phyloP scores from a whole-genome alignment of 1,139 yeast genomes.

The Pichia sp. region DNA sequence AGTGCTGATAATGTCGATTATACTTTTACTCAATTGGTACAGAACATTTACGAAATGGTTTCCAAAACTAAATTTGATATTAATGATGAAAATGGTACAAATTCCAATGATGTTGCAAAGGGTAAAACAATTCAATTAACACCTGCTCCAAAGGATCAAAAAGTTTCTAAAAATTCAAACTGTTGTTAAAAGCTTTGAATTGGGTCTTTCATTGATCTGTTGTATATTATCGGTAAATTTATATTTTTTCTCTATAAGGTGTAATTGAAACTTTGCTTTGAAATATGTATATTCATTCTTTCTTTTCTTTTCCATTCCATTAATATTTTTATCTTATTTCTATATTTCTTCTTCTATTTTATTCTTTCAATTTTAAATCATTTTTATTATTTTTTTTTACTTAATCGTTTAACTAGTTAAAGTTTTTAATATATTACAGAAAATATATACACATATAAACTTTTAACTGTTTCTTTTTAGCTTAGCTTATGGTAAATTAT shows the following conservation, averaged over 20 bases:
- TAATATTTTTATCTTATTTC: neutral
- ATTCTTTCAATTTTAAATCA: no score
- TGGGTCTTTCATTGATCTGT: no score
- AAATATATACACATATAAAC: no score
- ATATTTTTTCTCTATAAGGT: neutral
- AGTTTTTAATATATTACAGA: no score
- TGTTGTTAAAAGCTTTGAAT: conserved; percentile 48
- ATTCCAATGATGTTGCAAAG: conserved; percentile 31
- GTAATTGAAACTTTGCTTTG: no score
- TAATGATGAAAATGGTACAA: conserved; percentile 45
- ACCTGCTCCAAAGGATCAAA: conserved; percentile 82
- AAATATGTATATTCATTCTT: neutral
- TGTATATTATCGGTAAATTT: neutral
- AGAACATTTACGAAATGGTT: conserved; percentile 89
- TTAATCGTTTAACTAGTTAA: neutral
- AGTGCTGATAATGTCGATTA: conserved; percentile 92
- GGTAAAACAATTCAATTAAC: conserved; percentile 93
- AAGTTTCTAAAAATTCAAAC: conserved; percentile 55
- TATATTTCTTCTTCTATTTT: neutral
- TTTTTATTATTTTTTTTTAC: neutral
- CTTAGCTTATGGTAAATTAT: no score
- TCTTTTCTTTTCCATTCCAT: neutral
- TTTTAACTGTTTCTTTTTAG: no score
- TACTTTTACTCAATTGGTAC: conserved; percentile 87
- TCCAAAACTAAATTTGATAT: conserved; percentile 82